These are phyloP conservation scores for Botryotinia convoluta DNA, from an alignment of 2,329 filamentous ascomycete species.

Conservation along the genomic window DNA sequence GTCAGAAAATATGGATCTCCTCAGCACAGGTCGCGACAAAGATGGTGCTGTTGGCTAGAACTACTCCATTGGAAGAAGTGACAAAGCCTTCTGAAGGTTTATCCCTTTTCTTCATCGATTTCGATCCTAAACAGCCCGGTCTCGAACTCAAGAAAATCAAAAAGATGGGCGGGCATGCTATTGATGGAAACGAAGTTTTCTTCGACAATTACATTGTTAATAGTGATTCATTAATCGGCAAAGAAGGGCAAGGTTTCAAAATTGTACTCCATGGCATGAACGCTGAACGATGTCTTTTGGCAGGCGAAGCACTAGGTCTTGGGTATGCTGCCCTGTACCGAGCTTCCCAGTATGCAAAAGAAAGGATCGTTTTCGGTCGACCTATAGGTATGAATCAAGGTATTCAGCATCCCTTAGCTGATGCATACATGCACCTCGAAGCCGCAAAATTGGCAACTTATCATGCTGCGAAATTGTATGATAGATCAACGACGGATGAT, in stretches of 20 bases:
- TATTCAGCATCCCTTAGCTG: constrained; percentile 63
- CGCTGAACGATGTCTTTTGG: constrained; percentile 71
- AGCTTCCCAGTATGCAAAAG: constrained; percentile 63
- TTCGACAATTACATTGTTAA: constrained; percentile 75
- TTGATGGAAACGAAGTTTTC: constrained; percentile 86
- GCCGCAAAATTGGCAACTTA: constrained; percentile 64
- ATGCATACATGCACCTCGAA: constrained; percentile 64
- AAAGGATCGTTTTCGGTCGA: constrained; percentile 63
- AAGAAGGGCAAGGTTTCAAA: constrained; percentile 74
- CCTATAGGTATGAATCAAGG: constrained; percentile 66
- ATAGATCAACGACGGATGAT: constrained; percentile 50
- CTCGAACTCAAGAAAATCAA: constrained; percentile 62
- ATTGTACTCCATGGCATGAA: constrained; percentile 80
- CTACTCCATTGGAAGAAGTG: constrained; percentile 65
- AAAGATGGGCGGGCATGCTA: constrained; percentile 81
- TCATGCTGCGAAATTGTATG: constrained; percentile 62
- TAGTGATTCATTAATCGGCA: constrained; percentile 62
- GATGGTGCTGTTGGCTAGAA: constrained; percentile 80
- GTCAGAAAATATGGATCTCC: constrained; percentile 89
- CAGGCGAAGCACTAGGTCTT: constrained; percentile 75
- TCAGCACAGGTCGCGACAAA: constrained; percentile 78
- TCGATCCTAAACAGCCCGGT: constrained; percentile 58
- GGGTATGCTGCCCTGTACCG: constrained; percentile 68
- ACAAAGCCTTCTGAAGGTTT: constrained; percentile 71
- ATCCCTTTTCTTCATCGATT: constrained; percentile 76